Evolutionary conservation across 2,329 filamentous ascomycete species (phyloP), one percentile per base, ranked within the genome.

Genomic region (Claviceps africana): DNA sequence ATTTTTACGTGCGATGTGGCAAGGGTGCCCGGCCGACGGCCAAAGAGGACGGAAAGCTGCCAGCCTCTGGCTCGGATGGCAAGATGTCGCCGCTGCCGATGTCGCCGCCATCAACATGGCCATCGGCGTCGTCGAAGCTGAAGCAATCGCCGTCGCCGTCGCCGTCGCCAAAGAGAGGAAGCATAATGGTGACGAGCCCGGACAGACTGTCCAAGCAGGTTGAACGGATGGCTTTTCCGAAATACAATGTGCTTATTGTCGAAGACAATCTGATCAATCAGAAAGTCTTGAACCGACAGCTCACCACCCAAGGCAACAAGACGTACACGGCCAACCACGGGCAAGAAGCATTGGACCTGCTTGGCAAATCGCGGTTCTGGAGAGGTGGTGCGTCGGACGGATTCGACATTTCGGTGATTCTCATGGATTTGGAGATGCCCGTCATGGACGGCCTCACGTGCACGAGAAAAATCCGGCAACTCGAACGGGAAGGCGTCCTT

Each of bases 401-500:
- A 3, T 66, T 72, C 10, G 74, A 80, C 48, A 73, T 86, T 28
- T 79, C 79, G 11, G 73, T 88, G 44, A 81, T 89, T 15, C 66
- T 89, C 6, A 88, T 89, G 85, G 86, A 90, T 61, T 72, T 88
- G 48, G 85, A 88, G 61, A 89, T 89, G 86, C 86, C 86, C 1
- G 75, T 88, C 43, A 88, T 89, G 85, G 84, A 90, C 60, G 86
- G 86, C 39, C 77, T 86, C 64, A 83, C 83, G 2, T 88, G 85
- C 56, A 80, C 85, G n/a, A 73, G 75, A 42, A 77, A 72, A 54
- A 88, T 91, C 50, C 76, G 86, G 22, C 75, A 83, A 55, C 70
- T 86, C 19, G 83, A 89, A 62, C 69, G 68, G 47, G 72, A 78
- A 49, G 79, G 80, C 30, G 76, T 73, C 33, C 76, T 86, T 45